A percentile compares a stretch with the other conserved stretches of the same genome.
Evolutionary conservation across 495 filamentous ascomycete species (phyloP).

Genomic region (Penicillium subrubescens): DNA sequence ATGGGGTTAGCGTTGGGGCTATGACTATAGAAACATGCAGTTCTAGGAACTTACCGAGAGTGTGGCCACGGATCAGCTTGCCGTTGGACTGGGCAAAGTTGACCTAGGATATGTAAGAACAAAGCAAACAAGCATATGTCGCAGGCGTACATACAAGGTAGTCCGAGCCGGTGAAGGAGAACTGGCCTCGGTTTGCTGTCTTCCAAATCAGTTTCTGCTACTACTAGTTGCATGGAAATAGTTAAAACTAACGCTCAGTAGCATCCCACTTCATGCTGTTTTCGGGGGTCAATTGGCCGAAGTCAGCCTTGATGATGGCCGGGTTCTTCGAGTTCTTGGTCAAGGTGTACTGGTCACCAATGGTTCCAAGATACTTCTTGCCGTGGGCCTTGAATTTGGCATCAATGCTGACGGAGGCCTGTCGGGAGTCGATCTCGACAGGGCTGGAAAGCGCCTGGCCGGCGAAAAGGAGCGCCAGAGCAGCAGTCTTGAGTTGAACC

Average conservation of each 20-base stretch:
- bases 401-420: slow-evolving; percentile 27
- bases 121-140: not conserved
- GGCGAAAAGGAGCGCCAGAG: not conserved
- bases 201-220: slow-evolving; percentile 1
- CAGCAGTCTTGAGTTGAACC: slow-evolving; percentile 4
- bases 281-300: slow-evolving; percentile 55
- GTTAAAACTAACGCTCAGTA: slow-evolving; percentile 32
- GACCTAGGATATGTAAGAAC: slow-evolving; percentile 25
- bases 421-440: slow-evolving; percentile 7
- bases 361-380: slow-evolving; percentile 33
- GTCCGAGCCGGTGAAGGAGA: slow-evolving; percentile 47
- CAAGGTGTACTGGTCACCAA: slow-evolving; percentile 31
- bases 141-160: slow-evolving; percentile 32
- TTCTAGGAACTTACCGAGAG: slow-evolving; percentile 32
- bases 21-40: not conserved
- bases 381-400: slow-evolving; percentile 24
- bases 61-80: slow-evolving; percentile 54
- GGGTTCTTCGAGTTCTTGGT: slow-evolving; percentile 21
- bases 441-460: not conserved
- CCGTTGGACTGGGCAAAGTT: slow-evolving; percentile 49
- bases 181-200: slow-evolving; percentile 38
- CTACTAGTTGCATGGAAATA: not conserved
- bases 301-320: slow-evolving; percentile 48
- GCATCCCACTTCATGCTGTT: slow-evolving; percentile 62
- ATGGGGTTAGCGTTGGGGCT: slow-evolving; percentile 1